Conservation (phyloP, 768 basidiomycete genomes). For the Amanita rimosa region DNA sequence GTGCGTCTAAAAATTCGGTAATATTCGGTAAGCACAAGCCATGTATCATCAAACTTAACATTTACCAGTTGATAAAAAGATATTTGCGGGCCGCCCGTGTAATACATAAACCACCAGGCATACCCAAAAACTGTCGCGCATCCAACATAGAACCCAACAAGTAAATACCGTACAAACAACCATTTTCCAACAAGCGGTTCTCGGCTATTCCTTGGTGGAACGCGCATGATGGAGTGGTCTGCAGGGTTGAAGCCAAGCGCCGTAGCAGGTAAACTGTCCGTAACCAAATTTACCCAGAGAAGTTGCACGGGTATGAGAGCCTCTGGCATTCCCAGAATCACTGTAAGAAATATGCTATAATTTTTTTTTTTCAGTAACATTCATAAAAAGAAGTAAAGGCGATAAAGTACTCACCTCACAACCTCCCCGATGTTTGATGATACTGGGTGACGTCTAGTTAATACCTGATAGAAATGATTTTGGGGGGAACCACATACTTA, state of each 20-base stretch:
- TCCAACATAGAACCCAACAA: constrained; percentile 91
- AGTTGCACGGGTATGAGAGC: constrained; percentile 96
- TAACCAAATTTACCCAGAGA: constrained; percentile 97
- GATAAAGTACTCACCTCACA: constrained; percentile 48
- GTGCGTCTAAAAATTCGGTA: constrained; percentile 88
- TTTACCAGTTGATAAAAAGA: constrained; percentile 81
- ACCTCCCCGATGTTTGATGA: constrained; percentile 98
- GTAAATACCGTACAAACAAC: constrained; percentile 94
- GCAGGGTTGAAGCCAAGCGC: constrained; percentile 97
- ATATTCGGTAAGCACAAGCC: neutral
- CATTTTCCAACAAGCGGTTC: constrained; percentile 89
- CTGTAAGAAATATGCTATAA: constrained; percentile 88
- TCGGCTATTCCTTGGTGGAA: constrained; percentile 80
- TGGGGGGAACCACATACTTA: constrained; percentile 46
- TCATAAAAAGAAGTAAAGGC: constrained; percentile 1
- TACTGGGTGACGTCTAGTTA: constrained; percentile 28
- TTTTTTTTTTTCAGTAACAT: constrained; percentile 8
- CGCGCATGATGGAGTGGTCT: constrained; percentile 94
- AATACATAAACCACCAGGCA: constrained; percentile 98
- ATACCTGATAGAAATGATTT: neutral
- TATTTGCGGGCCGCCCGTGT: constrained; percentile 85
- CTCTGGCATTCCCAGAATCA: constrained; percentile 98
- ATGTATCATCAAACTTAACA: constrained; percentile 18
- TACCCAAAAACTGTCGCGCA: constrained; percentile 94
- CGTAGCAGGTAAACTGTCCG: constrained; percentile 92